These are phyloP conservation scores for Lobosporangium transversale DNA, from an alignment of 192 early-diverging fungal genomes.

Conservation along the genomic window DNA sequence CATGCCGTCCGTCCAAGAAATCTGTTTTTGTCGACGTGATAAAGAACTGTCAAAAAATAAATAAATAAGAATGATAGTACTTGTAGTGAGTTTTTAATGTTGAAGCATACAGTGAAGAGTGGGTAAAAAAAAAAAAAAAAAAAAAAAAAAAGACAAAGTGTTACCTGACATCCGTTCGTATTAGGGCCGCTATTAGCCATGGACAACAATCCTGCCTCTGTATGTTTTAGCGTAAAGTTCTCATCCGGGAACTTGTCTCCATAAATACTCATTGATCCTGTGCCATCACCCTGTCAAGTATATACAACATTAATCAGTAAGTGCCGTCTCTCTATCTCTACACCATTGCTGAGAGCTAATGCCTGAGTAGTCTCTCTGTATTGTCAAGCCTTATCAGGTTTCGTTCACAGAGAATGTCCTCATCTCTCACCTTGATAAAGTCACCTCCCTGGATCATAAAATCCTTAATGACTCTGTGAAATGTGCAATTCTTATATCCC, in stretches of 20 bases:
- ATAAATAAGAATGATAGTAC: not conserved
- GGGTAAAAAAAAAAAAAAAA: no score
- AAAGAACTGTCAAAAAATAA: slow-evolving; percentile 73
- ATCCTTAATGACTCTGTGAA: slow-evolving; percentile 92
- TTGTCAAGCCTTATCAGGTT: no score
- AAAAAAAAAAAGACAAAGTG: not conserved
- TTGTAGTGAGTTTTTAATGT: not conserved
- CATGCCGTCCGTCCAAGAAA: slow-evolving; percentile 90
- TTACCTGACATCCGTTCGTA: slow-evolving; percentile 87
- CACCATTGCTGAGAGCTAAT: no score
- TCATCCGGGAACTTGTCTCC: slow-evolving; percentile 84
- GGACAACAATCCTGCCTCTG: slow-evolving; percentile 82
- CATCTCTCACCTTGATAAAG: slow-evolving; percentile 74
- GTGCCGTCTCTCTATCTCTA: no score
- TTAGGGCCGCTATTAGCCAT: slow-evolving; percentile 87
- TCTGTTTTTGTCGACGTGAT: slow-evolving; percentile 89
- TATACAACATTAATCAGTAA: not conserved
- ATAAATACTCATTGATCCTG: slow-evolving; percentile 87
- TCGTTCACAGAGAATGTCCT: not conserved
- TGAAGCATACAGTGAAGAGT: no score
- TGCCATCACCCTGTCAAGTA: slow-evolving; percentile 77
- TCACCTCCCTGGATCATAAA: slow-evolving; percentile 96
- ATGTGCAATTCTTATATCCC: slow-evolving; percentile 84
- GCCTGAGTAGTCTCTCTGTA: no score
- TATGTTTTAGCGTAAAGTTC: slow-evolving; percentile 89